Evolutionary conservation across 441 rosid species (phyloP).

Genomic region (Theobroma grandiflorum): DNA sequence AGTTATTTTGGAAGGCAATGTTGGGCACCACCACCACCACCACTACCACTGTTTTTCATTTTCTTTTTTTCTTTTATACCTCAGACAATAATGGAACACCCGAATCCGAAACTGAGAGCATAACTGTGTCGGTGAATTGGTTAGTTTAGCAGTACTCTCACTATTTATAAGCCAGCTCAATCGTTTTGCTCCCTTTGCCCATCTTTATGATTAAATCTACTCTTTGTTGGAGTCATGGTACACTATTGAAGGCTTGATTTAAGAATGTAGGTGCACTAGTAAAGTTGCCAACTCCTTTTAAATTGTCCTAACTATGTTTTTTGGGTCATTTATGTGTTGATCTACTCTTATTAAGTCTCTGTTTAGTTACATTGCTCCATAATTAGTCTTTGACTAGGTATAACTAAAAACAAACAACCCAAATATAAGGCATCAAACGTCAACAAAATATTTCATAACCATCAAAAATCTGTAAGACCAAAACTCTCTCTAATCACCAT

Average conservation of each 20-base stretch:
- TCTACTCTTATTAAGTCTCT: not conserved
- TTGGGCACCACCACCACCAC: slow-evolving; percentile 13
- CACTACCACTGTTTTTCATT: not conserved
- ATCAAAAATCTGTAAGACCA: not conserved
- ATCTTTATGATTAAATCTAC: slow-evolving; percentile 1
- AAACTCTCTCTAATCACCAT: no score
- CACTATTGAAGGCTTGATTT: not conserved
- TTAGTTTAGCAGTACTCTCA: not conserved
- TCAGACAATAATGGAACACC: slow-evolving; percentile 3
- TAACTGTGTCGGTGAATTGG: slow-evolving; percentile 23
- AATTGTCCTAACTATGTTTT: no score
- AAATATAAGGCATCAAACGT: not conserved
- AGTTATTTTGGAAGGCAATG: slow-evolving; percentile 2
- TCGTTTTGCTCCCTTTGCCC: not conserved
- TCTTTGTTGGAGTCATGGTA: not conserved
- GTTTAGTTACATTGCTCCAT: not conserved
- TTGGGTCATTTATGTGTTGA: not conserved
- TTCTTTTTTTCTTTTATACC: not conserved
- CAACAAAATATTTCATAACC: not conserved
- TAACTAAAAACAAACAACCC: not conserved
- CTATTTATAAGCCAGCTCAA: not conserved
- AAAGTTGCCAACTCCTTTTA: not conserved
- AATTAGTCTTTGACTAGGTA: not conserved
- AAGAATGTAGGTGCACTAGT: not conserved
- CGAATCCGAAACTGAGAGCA: not conserved